Evolutionary conservation across 805 yeast species (phyloP), one percentile per base, ranked within the genome.

Genomic region (Dipodascus geniculatus): DNA sequence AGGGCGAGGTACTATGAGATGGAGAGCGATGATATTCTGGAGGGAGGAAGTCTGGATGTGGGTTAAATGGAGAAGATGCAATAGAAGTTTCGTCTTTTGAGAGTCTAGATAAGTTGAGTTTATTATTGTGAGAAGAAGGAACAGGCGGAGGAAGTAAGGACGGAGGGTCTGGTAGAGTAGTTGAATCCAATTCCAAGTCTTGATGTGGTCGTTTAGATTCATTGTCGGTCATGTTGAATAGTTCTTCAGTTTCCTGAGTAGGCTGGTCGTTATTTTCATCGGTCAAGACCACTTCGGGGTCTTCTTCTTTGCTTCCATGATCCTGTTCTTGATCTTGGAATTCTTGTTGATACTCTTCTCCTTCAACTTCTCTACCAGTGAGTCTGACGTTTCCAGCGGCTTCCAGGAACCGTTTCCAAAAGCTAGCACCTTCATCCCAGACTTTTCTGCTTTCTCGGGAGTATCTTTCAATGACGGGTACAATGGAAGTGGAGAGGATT

Each of bases 381-480:
- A 84, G 66, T 57, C 81, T 79, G 22, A 83, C 85, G 61, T 80
- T 78, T 1, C 88, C 89, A 24, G 87, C 77, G 49, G 81, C 77
- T 63, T 88, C 95, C 60, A 87, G 78, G 67, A 88, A 83, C 31
- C 77, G 76, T 63, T 86, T 86, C 83, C 95, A 82, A 67, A 87
- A 86, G 54, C 77, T 76, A 3, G 80, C 81, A 53, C 82, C 82
- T 3, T 50, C 56, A 11, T 28, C 33, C 16, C 63, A 52, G 2
- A 86, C 79, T 31, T 77, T 72, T 47, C 73, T 76, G 14, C 87
- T 79, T 44, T 78, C 77, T 14, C 64, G 61, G 19, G 83, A 78
- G 62, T 85, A 87, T 48, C 74, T 71, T 57, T 79, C 76, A 22
- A 88, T 75, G 11, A 79, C 72, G 1, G 96, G 96, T 31, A 86